A percentile compares a stretch with the other conserved stretches of the same genome.
These are phyloP conservation scores for Cystobasidium sp. DNA, from an alignment of 1,284 basidiomycete genomes.

Conservation along the genomic window DNA sequence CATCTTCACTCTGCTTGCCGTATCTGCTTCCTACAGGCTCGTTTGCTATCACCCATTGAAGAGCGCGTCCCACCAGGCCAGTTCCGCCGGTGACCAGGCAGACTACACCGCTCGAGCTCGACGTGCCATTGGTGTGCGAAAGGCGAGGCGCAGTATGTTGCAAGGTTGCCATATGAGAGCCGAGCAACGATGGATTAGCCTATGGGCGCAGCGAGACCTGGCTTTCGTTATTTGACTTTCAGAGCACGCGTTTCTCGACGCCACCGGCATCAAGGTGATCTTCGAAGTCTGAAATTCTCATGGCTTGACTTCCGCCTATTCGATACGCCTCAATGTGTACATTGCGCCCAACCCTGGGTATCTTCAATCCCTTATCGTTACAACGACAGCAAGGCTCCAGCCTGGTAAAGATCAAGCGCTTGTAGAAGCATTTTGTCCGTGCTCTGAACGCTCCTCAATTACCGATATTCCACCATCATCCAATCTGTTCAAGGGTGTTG, in stretches of 20 bases:
- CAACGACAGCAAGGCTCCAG: no score
- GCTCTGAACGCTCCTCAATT: slow-evolving; percentile 15
- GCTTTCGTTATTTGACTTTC: neutral
- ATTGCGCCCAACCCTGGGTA: no score
- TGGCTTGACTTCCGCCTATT: no score
- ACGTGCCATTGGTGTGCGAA: neutral
- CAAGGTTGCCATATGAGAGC: no score
- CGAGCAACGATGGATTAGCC: no score
- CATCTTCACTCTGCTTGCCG: slow-evolving; percentile 68
- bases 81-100: slow-evolving; percentile 73
- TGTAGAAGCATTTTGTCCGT: slow-evolving; percentile 9
- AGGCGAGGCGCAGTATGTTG: no score
- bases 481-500: slow-evolving; percentile 17
- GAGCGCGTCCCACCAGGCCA: slow-evolving; percentile 81
- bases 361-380: no score
- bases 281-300: no score
- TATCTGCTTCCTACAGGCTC: slow-evolving; percentile 76
- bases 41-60: slow-evolving; percentile 74
- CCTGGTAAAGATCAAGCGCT: neutral
- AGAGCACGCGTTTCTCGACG: neutral
- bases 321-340: no score
- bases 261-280: neutral
- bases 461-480: slow-evolving; percentile 8
- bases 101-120: neutral
- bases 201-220: no score